These are phyloP conservation scores for Teratosphaeria viscida DNA, from an alignment of 2,329 filamentous ascomycete genomes.

Conservation along the genomic window DNA sequence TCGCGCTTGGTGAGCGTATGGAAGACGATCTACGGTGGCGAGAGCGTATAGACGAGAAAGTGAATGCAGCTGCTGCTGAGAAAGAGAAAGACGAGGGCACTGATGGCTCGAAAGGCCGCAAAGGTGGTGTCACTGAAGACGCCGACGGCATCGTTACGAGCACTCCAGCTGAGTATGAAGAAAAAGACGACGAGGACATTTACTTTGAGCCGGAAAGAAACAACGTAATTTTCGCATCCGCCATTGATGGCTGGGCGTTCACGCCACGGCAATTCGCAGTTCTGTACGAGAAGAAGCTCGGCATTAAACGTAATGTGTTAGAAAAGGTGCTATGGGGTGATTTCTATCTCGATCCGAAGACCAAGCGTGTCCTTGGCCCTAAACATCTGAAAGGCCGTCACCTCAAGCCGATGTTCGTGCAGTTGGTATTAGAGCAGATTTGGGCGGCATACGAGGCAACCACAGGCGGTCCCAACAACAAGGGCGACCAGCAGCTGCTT, in stretches of 20 bases:
- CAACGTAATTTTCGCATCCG: conserved; percentile 97
- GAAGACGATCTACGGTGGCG: conserved; percentile 96
- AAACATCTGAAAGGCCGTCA: conserved; percentile 89
- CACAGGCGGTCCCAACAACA: conserved; percentile 68
- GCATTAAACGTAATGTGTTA: conserved; percentile 76
- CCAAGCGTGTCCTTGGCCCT: conserved; percentile 77
- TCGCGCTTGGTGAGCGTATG: conserved; percentile 97
- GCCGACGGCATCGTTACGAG: conserved; percentile 41
- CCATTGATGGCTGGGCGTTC: conserved; percentile 98
- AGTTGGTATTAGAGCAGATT: conserved; percentile 86
- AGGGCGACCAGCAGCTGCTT: conserved; percentile 68
- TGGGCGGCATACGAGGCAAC: conserved; percentile 95
- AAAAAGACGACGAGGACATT: conserved; percentile 88
- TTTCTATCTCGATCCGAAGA: conserved; percentile 93
- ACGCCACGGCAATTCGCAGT: conserved; percentile 88
- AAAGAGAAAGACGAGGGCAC: conserved; percentile 17
- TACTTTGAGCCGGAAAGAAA: conserved; percentile 98
- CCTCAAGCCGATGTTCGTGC: conserved; percentile 94
- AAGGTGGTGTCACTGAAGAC: conserved; percentile 44
- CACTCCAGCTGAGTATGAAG: conserved; percentile 59
- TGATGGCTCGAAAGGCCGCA: conserved; percentile 27
- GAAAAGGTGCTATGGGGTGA: conserved; percentile 96
- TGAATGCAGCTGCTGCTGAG: conserved; percentile 52
- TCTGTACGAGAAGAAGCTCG: conserved; percentile 92
- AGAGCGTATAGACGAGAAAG: conserved; percentile 78